Conservation (phyloP, 2,329 filamentous ascomycete genomes). For the Claviceps sp. region DNA sequence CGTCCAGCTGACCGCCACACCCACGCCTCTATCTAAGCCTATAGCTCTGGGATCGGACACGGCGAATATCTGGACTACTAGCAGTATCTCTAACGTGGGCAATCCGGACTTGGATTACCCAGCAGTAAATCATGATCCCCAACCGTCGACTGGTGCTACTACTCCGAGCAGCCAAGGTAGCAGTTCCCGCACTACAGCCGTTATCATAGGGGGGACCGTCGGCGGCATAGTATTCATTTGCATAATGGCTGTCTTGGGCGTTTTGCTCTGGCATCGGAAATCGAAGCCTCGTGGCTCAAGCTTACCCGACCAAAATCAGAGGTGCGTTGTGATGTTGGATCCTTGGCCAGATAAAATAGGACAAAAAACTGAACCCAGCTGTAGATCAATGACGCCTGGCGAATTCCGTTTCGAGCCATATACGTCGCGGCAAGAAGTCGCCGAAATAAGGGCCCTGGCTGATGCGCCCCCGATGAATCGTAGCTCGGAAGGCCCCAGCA, state of each 20-base stretch:
- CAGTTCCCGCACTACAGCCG: slow-evolving; percentile 25
- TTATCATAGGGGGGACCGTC: slow-evolving; percentile 41
- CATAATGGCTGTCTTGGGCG: slow-evolving; percentile 25
- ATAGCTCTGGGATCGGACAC: slow-evolving; percentile 24
- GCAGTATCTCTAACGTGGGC: background rate
- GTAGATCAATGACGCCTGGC: slow-evolving; percentile 16
- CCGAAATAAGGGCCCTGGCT: slow-evolving; percentile 8
- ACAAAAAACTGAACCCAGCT: slow-evolving; percentile 8
- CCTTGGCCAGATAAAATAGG: background rate
- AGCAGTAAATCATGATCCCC: slow-evolving; percentile 1
- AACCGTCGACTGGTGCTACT: slow-evolving; percentile 9
- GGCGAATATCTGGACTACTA: slow-evolving; percentile 5
- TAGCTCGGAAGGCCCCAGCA: slow-evolving; percentile 5
- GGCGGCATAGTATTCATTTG: slow-evolving; percentile 35
- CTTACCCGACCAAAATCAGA: slow-evolving; percentile 22
- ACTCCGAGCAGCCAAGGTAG: slow-evolving; percentile 17
- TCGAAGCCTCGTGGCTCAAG: background rate
- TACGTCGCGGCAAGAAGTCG: slow-evolving; percentile 14
- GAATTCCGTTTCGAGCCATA: slow-evolving; percentile 17
- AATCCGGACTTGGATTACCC: background rate
- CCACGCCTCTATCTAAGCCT: slow-evolving; percentile 25
- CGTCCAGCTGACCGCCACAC: slow-evolving; percentile 26
- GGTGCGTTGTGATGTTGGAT: slow-evolving; percentile 16
- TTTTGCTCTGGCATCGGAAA: slow-evolving; percentile 30
- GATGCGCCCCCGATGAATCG: slow-evolving; percentile 5